A percentile compares a stretch with the other conserved stretches of the same genome.
These are phyloP conservation scores for Carex scoparia DNA, from an alignment of 176 grass and related monocot genomes.

Conservation along the genomic window DNA sequence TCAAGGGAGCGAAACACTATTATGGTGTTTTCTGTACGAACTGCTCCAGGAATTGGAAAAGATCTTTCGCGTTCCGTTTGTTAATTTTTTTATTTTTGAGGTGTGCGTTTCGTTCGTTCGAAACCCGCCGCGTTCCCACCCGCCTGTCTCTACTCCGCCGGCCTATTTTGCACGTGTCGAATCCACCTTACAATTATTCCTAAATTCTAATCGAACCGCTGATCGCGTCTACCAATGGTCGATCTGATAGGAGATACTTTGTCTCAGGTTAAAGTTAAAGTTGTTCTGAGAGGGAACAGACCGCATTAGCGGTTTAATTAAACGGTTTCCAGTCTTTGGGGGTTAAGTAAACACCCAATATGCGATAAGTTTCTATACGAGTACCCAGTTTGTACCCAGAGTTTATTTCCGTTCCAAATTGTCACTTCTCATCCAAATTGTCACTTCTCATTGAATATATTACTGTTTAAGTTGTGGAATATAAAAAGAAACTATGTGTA, in stretches of 20 bases:
- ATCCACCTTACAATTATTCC: neutral
- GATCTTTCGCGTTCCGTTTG: neutral
- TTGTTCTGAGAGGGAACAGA: constrained; percentile 1
- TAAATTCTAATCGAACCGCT: neutral
- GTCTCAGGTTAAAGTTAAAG: neutral
- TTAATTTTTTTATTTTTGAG: neutral
- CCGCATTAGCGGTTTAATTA: constrained; percentile 18
- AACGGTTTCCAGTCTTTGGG: constrained; percentile 20
- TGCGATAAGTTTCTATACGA: neutral
- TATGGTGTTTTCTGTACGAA: neutral
- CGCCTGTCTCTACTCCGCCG: constrained; percentile 15
- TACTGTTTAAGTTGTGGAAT: neutral
- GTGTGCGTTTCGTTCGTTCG: neutral
- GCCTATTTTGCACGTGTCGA: neutral
- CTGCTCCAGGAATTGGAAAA: neutral
- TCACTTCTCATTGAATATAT: neutral
- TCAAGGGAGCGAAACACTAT: neutral
- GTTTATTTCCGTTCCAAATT: neutral
- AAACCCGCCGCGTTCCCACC: constrained; percentile 25
- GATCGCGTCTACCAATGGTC: neutral
- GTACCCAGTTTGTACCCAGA: constrained; percentile 9
- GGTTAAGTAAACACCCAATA: constrained; percentile 16
- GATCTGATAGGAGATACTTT: neutral
- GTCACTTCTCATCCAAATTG: too few relatives aligned
- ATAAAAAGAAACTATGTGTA: neutral